Base-by-base conservation (phyloP, 192 early-diverging fungal species). In the Backusella tuberculispora region DNA sequence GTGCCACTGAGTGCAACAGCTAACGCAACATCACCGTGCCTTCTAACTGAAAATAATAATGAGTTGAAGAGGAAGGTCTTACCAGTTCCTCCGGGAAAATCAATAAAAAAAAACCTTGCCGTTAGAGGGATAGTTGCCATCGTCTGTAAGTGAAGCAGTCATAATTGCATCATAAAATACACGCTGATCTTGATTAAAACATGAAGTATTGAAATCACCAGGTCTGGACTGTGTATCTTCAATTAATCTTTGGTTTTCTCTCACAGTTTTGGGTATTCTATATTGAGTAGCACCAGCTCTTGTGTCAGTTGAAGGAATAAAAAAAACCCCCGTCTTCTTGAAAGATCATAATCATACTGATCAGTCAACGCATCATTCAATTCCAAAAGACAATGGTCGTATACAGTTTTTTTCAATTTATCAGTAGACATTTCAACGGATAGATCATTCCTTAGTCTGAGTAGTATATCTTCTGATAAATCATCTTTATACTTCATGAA, bases 1-100 rank as follows among this genome's bases (percentile, higher is more conserved):
- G 74, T 82, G 5, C 83, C 80, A 40, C 72, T 79, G 6, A 72
- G 50, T 34, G 69, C 46, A 12, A 70, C 46, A 48, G 29, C 69
- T 6, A 70, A 37, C 34, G 69, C 44, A 38, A 70, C 29, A 17
- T 70, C 13, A 37, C 45, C 69, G 1, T 9, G 2, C 34, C 26
- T 45, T 37, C 69, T 0, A 12, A 50, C 29, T 4, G 44, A n/a
- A 6, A 17, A 24, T 7, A 70, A 26, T 3, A 70, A 15, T 29
- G 46, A n/a, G 37, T 50, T 70, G 5, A 70, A 70, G 1, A 70
- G 26, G 17, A 48, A 70, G 12, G 26, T 48, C 38, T 50, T 70
- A 12, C 26, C 13, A 37, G 69, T 70, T 9, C 29, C 14, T 6
- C 69, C 69, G 15, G 44, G 69, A 4, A 46, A 13, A 15, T 70